Evolutionary conservation across 768 basidiomycete genomes (phyloP).

Genomic region (Ramaria rubella): DNA sequence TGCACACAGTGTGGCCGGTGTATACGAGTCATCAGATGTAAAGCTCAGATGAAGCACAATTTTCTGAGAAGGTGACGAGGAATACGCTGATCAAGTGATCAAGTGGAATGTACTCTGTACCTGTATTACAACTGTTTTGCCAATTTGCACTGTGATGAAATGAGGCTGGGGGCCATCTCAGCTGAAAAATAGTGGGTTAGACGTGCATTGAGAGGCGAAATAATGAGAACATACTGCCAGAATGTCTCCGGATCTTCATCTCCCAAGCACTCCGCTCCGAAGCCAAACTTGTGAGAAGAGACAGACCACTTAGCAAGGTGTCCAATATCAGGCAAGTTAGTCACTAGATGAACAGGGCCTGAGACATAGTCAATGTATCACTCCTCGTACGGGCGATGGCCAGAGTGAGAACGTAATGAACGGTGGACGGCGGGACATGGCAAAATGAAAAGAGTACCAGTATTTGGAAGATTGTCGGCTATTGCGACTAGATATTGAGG

Average conservation of each 20-base stretch:
- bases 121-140: conserved; percentile 82
- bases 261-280: conserved; percentile 85
- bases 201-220: not conserved
- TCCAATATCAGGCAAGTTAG: conserved; percentile 63
- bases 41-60: conserved; percentile 78
- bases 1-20: conserved; percentile 83
- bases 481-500: not conserved
- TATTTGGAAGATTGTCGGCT: conserved; percentile 6
- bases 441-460: not conserved
- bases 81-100: not conserved
- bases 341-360: conserved; percentile 5
- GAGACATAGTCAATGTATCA: conserved; percentile 1
- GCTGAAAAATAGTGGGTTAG: conserved; percentile 31
- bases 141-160: conserved; percentile 90
- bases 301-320: conserved; percentile 91
- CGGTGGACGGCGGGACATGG: not conserved
- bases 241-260: conserved; percentile 90
- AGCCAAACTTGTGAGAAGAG: conserved; percentile 94
- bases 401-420: not conserved
- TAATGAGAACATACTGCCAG: conserved; percentile 77
- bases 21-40: conserved; percentile 90
- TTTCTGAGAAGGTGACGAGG: conserved; percentile 52
- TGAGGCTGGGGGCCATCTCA: conserved; percentile 97
- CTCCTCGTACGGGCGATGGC: not conserved
- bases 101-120: conserved; percentile 34